Evolutionary conservation across 208 protist species (phyloP), one percentile per base, ranked within the genome.

Genomic region (Herpetomonas samuelpessoai): DNA sequence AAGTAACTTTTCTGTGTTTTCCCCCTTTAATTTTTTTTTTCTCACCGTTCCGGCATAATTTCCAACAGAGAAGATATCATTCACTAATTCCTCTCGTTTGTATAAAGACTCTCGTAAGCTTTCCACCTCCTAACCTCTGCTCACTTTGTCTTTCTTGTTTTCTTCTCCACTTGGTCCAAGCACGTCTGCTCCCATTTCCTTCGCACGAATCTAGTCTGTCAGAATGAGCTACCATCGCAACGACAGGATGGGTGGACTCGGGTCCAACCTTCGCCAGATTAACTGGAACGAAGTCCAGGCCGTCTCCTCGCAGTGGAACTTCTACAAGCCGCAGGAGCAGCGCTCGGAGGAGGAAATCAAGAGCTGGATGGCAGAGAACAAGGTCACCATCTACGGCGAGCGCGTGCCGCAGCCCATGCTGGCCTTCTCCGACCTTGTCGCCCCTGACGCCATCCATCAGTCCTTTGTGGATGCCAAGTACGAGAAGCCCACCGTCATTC

Each of bases 301-400:
- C 59, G 82, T 90, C 31, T 69, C 79, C 29, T 79, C 74, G 44
- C 71, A 93, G 74, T 90, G 82, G 83, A 88, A 90, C 72, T 90
- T 85, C 57, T 90, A 89, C 75, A 89, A 93, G 60, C 86, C 86
- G 2, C 80, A 91, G 71, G 66, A 79, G 55, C 62, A 75, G 45
- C 80, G 83, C 67, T 77, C 62, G 27, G 86, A 90, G 68, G 83
- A 66, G 57, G 86, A 90, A 68, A 86, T 91, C 44, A 81, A 62
- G 38, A 26, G 56, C 59, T 93, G 83, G 83, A 62, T 90, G 57
- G 63, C 62, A n/a, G 81, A 88, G 54, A 74, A 90, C 68, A 65
- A 73, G 62, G 86, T 93, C 60, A 87, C 83, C 66, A 88, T 93
- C 54, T 91, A 91, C 68, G 86, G 86, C n/a, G 83, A 90, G 24